Percentiles rank a stretch among this genome's conserved stretches.
phyloP scores from a whole-genome alignment of 1,139 yeast species.

The Chernovozyma sophiae-reginae region DNA sequence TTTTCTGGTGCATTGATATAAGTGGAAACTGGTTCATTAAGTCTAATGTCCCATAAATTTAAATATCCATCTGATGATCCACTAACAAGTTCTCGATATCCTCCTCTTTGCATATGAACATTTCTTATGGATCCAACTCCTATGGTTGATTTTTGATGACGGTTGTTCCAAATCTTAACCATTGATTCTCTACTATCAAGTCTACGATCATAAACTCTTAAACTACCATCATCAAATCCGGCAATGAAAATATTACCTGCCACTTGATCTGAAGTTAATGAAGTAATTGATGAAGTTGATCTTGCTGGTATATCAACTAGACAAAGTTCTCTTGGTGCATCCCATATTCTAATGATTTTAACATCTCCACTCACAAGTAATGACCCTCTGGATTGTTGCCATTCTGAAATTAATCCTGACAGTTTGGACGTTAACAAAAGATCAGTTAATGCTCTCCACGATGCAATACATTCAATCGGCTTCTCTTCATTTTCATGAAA shows the following conservation, averaged over 20 bases:
- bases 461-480: constrained; percentile 57
- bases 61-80: constrained; percentile 82
- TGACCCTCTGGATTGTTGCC: constrained; percentile 97
- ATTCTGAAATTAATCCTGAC: constrained; percentile 82
- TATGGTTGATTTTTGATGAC: constrained; percentile 1
- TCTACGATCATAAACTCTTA: constrained; percentile 88
- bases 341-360: constrained; percentile 89
- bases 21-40: constrained; percentile 63
- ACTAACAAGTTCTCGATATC: constrained; percentile 82
- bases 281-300: constrained; percentile 82
- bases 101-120: constrained; percentile 96
- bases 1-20: constrained; percentile 56
- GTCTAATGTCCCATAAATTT: constrained; percentile 86
- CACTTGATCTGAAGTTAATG: constrained; percentile 91
- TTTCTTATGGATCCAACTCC: constrained; percentile 63
- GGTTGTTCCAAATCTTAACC: constrained; percentile 70
- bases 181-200: constrained; percentile 80
- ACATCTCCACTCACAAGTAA: constrained; percentile 93
- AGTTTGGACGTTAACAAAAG: constrained; percentile 74
- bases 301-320: constrained; percentile 86
- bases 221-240: constrained; percentile 91
- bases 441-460: constrained; percentile 95
- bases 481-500: constrained; percentile 50
- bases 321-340: constrained; percentile 90
- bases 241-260: constrained; percentile 90